Evolutionary conservation across 2,329 filamentous ascomycete species (phyloP).

Genomic region (Orbilia ellipsospora): DNA sequence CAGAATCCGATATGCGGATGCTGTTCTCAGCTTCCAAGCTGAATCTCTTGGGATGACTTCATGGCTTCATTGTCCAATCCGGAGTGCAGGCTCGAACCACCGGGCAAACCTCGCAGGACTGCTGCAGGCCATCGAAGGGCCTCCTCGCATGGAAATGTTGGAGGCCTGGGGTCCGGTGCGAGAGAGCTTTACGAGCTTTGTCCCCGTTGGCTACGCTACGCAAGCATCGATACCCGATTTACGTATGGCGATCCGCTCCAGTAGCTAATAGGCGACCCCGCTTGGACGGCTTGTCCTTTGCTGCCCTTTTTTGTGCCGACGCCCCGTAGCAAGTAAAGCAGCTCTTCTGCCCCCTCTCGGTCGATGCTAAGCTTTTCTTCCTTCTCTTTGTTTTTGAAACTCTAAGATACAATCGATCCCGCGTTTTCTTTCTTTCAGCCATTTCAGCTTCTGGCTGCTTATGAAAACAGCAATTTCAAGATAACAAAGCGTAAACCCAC

Average conservation of each 20-base stretch:
- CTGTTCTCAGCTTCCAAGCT: conserved; percentile 14
- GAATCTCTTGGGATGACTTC: background rate
- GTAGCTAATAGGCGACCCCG: conserved; percentile 49
- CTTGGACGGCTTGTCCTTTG: conserved; percentile 23
- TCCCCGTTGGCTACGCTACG: conserved; percentile 11
- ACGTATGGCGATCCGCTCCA: conserved; percentile 46
- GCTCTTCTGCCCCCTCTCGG: conserved; percentile 11
- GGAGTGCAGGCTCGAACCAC: conserved; percentile 6
- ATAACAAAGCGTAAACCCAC: conserved; percentile 21
- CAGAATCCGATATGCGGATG: conserved; percentile 7
- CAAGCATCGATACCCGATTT: conserved; percentile 47
- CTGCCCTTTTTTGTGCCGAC: conserved; percentile 4
- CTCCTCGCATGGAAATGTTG: too few relatives aligned
- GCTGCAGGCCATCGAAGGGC: background rate
- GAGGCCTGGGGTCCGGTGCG: too few relatives aligned
- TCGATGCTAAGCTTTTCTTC: conserved; percentile 52
- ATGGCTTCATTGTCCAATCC: conserved; percentile 16
- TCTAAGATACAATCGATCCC: conserved; percentile 16
- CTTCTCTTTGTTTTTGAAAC: background rate
- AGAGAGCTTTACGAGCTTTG: background rate
- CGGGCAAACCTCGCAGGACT: conserved; percentile 17
- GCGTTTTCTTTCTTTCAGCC: conserved; percentile 7
- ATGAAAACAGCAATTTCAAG: conserved; percentile 4
- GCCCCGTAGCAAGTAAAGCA: background rate
- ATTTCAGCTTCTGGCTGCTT: background rate